phyloP scores from a whole-genome alignment of 2,329 filamentous ascomycete species.

The Blastomyces silverae region DNA sequence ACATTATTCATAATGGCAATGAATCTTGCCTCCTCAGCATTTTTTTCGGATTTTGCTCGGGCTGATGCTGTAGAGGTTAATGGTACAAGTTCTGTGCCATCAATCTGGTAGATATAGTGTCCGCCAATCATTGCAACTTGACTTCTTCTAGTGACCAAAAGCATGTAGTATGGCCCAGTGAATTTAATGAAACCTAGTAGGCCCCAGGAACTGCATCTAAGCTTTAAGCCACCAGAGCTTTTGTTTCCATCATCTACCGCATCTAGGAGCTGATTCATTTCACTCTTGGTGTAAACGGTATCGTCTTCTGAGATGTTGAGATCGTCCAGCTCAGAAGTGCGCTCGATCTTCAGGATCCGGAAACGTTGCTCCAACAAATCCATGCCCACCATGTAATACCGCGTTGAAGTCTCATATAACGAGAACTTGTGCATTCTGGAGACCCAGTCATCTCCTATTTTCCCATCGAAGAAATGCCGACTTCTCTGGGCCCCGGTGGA shows the following conservation, averaged over 20 bases:
- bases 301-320: slow-evolving; percentile 87
- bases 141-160: slow-evolving; percentile 89
- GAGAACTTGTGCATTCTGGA: slow-evolving; percentile 87
- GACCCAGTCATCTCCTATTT: slow-evolving; percentile 39
- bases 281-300: slow-evolving; percentile 82
- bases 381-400: slow-evolving; percentile 90
- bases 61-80: slow-evolving; percentile 63
- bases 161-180: slow-evolving; percentile 94
- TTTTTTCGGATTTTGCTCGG: slow-evolving; percentile 69
- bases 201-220: slow-evolving; percentile 88
- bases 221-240: slow-evolving; percentile 77
- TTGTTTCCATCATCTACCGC: slow-evolving; percentile 95
- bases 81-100: slow-evolving; percentile 85
- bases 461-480: slow-evolving; percentile 30
- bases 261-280: slow-evolving; percentile 89
- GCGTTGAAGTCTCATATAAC: slow-evolving; percentile 88
- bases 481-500: slow-evolving; percentile 36
- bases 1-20: slow-evolving; percentile 83
- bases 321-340: slow-evolving; percentile 71
- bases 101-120: slow-evolving; percentile 92
- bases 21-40: slow-evolving; percentile 84
- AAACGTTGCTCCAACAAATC: slow-evolving; percentile 85
- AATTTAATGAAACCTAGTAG: slow-evolving; percentile 92
- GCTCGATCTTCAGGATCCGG: slow-evolving; percentile 89
- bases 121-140: slow-evolving; percentile 94